These are phyloP conservation scores for Jaapia argillacea DNA, from an alignment of 768 basidiomycete genomes.

Conservation along the genomic window DNA sequence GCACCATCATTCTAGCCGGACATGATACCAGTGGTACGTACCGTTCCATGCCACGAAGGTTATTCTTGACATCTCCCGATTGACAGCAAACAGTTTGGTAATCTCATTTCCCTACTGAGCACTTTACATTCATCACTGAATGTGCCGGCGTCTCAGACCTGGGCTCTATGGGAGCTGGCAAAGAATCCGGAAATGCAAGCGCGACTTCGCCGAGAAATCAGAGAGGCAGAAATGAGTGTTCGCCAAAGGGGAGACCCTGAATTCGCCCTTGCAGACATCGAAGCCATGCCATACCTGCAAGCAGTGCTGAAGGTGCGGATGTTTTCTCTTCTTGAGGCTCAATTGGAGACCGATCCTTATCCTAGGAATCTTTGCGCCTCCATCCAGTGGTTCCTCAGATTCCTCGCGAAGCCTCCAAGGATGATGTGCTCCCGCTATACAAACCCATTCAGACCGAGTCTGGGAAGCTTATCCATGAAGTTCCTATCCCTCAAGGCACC, in stretches of 20 bases:
- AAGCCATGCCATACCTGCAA: background rate
- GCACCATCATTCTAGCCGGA: background rate
- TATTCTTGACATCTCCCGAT: no score
- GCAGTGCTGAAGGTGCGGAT: background rate
- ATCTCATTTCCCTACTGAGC: no score
- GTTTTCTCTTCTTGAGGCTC: background rate
- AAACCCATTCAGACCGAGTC: background rate
- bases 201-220: background rate
- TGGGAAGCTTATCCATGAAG: constrained; percentile 2
- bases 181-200: background rate
- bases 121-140: no score
- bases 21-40: no score
- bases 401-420: background rate
- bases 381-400: background rate
- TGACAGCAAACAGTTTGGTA: background rate
- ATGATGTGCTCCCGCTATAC: constrained; percentile 4
- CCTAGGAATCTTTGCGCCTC: background rate
- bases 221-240: background rate
- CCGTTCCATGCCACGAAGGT: no score
- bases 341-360: background rate
- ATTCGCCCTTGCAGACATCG: background rate
- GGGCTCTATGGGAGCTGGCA: background rate
- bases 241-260: background rate
- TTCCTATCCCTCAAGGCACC: constrained; percentile 3
- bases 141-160: background rate